Conservation (phyloP, 2,329 filamentous ascomycete genomes). For the Fusarium succisae region DNA sequence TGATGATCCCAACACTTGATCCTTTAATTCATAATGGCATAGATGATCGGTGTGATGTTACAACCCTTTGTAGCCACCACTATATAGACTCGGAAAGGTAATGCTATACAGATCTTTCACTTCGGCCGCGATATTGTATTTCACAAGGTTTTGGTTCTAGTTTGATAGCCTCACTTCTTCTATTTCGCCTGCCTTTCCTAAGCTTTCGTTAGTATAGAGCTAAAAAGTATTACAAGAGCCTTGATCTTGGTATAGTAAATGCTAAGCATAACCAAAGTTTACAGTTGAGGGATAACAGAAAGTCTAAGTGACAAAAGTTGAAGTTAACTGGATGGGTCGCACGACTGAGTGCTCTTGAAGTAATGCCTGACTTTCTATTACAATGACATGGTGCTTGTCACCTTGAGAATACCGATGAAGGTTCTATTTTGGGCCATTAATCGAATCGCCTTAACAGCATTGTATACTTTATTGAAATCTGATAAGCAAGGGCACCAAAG, state of each 20-base stretch:
- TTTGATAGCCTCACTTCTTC: background rate
- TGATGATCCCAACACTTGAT: background rate
- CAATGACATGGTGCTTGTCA: background rate
- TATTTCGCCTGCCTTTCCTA: background rate
- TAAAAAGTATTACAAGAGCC: background rate
- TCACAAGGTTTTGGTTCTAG: background rate
- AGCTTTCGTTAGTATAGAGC: background rate
- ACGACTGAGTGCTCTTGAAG: background rate
- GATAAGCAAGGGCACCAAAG: background rate
- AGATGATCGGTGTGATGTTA: background rate
- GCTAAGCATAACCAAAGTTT: background rate
- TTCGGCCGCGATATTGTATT: too few species aligned
- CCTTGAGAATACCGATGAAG: background rate
- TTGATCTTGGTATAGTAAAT: background rate
- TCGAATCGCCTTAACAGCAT: rapidly evolving
- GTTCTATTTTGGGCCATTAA: background rate
- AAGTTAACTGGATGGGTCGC: background rate
- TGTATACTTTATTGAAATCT: background rate
- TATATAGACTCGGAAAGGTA: background rate
- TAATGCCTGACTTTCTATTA: background rate
- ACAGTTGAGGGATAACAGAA: background rate
- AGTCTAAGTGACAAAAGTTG: background rate
- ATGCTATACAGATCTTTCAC: background rate
- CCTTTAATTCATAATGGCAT: background rate
- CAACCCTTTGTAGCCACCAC: background rate